A percentile compares a stretch with the other conserved stretches of the same genome.
Conservation (phyloP, 768 basidiomycete species). For the Mrakia gelida region DNA sequence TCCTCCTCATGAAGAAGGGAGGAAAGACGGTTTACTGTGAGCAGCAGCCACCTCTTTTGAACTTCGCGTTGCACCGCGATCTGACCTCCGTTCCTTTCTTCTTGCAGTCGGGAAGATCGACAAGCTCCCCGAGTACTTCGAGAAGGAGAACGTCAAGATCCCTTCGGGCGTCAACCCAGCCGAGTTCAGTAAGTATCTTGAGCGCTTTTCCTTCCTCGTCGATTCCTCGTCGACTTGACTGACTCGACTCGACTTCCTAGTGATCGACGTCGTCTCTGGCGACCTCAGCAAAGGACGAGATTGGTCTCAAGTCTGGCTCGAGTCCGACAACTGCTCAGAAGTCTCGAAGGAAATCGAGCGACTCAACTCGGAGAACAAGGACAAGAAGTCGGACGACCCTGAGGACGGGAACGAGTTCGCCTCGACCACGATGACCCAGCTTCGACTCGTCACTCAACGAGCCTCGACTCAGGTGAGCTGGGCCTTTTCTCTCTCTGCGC, state of each 20-base stretch:
- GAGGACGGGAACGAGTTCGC: constrained; percentile 45
- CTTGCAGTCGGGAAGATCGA: constrained; percentile 68
- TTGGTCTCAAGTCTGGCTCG: constrained; percentile 61
- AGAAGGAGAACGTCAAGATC: constrained; percentile 65
- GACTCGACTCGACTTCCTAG: too few species aligned
- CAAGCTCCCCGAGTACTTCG: constrained; percentile 68
- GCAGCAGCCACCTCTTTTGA: background rate
- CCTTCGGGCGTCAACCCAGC: constrained; percentile 69
- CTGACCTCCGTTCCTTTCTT: background rate
- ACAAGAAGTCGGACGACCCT: constrained; percentile 11
- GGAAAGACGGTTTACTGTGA: constrained; percentile 55
- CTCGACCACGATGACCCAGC: constrained; percentile 13
- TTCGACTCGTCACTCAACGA: constrained; percentile 5
- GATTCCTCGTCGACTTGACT: too few species aligned
- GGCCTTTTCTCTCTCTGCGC: too few species aligned
- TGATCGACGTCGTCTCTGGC: constrained; percentile 73
- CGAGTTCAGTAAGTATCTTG: constrained; percentile 49
- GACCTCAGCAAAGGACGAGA: constrained; percentile 52
- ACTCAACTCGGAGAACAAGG: constrained; percentile 50
- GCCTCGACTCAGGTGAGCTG: background rate
- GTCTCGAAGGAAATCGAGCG: constrained; percentile 54
- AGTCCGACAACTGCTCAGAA: constrained; percentile 53
- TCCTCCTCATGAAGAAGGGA: constrained; percentile 59
- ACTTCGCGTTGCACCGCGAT: background rate
- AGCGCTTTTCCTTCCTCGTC: background rate